Evolutionary conservation across 495 filamentous ascomycete genomes (phyloP), one percentile per base, ranked within the genome.

Genomic region (Penicillium fimorum): DNA sequence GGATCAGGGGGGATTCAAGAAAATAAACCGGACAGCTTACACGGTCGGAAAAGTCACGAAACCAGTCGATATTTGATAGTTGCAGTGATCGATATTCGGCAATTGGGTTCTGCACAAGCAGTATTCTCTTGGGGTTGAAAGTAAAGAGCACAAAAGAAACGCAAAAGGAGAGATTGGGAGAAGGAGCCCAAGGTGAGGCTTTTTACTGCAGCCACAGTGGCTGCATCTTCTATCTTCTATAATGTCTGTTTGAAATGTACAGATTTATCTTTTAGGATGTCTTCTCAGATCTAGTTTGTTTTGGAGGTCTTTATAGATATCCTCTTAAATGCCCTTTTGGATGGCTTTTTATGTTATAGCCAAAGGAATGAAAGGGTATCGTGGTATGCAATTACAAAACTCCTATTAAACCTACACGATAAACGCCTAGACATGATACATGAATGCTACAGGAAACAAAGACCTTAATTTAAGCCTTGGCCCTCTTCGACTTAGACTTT

Each of bases 401-500:
- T 29, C 57, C 57, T n/a, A 47, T 13, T 54, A 41, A 46, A 46
- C 18, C 35, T 0, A 29, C n/a, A 52, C 11, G 33, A 46, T 47
- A 29, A 40, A 43, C 50, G 50, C 50, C 27, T 42, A 37, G 13
- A 45, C 52, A 54, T 54, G 32, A 54, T 37, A 44, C 50, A 56
- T 45, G 24, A 33, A 44, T 35, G 44, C 45, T 30, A 47, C 15
- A 30, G 15, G 2, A 15, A n/a, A 40, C 17, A 42, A 40, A 62
- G 8, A n/a, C 32, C 20, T 11, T 9, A 57, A 42, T 12, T 44
- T 49, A 64, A 9, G 58, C 46, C 50, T 61, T 64, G 5, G 54
- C 27, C 45, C 59, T 61, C 56, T 53, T 65, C 3, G 55, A 22
- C 41, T 59, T 61, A 1, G 59, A 32, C 41, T 62, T 65, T 13